Conservation (phyloP, 2,329 filamentous ascomycete species). For the Magnaporthales sp. region DNA sequence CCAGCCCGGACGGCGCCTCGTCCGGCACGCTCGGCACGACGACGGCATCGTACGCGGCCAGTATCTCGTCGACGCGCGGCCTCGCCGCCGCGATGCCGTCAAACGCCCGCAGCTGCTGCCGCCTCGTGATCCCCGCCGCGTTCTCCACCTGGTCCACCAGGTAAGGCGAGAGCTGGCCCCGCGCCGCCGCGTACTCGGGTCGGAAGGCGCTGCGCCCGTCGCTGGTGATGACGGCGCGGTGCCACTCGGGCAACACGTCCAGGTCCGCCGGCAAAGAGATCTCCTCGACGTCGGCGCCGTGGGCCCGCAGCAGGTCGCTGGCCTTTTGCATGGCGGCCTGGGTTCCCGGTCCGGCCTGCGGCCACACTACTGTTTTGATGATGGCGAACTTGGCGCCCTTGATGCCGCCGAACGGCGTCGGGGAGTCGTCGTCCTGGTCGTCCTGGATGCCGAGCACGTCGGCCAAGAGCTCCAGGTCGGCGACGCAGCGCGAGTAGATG, state of each 20-base stretch:
- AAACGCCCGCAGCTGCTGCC: conserved; percentile 41
- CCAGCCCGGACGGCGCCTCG: conserved; percentile 46
- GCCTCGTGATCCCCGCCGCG: conserved; percentile 28
- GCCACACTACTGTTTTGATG: conserved; percentile 43
- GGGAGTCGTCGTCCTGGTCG: conserved; percentile 26
- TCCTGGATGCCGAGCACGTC: conserved; percentile 46
- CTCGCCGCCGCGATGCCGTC: conserved; percentile 45
- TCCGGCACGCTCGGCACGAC: conserved; percentile 50
- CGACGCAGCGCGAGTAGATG: conserved; percentile 46
- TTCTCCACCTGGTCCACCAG: conserved; percentile 45
- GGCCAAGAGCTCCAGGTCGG: conserved; percentile 48
- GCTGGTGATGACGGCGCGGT: conserved; percentile 36
- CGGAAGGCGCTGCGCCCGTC: conserved; percentile 47
- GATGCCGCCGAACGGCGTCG: conserved; percentile 23
- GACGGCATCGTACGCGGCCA: conserved; percentile 41
- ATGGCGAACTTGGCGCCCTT: conserved; percentile 44
- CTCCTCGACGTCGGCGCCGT: conserved; percentile 48
- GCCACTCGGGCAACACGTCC: conserved; percentile 39
- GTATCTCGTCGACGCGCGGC: conserved; percentile 44
- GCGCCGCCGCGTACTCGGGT: conserved; percentile 39
- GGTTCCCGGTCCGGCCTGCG: conserved; percentile 34
- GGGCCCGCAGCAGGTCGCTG: conserved; percentile 24
- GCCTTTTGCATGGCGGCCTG: conserved; percentile 31
- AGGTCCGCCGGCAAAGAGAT: conserved; percentile 43
- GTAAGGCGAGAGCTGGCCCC: conserved; percentile 33